Base-by-base conservation (phyloP, 805 yeast genomes). In the Martiniozyma abietophila region DNA sequence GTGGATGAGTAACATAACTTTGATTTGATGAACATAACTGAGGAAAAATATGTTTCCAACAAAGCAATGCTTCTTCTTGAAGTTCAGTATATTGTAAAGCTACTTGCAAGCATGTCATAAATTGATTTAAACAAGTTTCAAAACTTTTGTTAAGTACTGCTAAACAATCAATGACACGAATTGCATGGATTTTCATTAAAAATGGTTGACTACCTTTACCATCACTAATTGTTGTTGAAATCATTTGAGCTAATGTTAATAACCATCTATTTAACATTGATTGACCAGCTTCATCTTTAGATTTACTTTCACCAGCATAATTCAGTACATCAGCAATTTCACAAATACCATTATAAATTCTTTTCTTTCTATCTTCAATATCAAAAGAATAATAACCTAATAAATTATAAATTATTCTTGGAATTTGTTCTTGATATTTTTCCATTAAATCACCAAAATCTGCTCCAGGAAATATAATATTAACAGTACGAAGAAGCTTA, bases 31-130 rank as follows among this genome's bases (percentile, higher is more conserved):
- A 66, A 10, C 64, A 71, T 12, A 89, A 54, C n/a, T 62, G 64
- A 12, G 65, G 59, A 2, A 83, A 69, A 33, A 89, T 59, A 2
- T 65, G 62, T 33, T 66, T 64, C 80, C 95, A 78, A 36, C 92
- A 80, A 30, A 66, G 61, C 27, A 92, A 58, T 0, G 89, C 73
- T 25, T 69, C 68, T 11, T 60, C 59, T 39, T 78, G 78, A 10
- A 86, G 64, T 17, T 73, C 74, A 0, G 67, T 58, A 14, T 68
- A 69, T 25, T 78, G 86, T 16, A 88, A 56, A 0, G 89, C 78
- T 1, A 86, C 76, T 50, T 85, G 95, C 9, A 89, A 59, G 46
- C 94, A 81, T 2, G 94, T 80, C 39, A 84, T 79, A 4, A 89
- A 72, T 51, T 88, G 97, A 0, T 95, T 94, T 4, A 74, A 69